A percentile compares a stretch with the other conserved stretches of the same genome.
These are phyloP conservation scores for Penicillium sp. DNA, from an alignment of 2,329 filamentous ascomycete genomes.

Conservation along the genomic window DNA sequence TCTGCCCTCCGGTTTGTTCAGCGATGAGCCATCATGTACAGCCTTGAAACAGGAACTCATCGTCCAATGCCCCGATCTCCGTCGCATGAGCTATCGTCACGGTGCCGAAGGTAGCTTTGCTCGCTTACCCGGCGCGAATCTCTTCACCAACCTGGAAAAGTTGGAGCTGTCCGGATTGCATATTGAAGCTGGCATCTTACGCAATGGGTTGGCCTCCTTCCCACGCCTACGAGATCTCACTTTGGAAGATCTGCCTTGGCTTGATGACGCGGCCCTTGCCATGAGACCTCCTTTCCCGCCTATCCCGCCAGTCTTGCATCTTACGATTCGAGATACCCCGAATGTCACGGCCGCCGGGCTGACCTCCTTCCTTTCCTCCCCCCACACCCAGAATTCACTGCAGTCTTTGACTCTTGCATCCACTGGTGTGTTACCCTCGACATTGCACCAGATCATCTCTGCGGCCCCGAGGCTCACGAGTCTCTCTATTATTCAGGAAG, in stretches of 20 bases:
- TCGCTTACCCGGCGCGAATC: conserved; percentile 62
- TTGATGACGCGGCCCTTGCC: conserved; percentile 78
- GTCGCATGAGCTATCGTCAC: conserved; percentile 83
- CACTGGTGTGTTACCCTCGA: conserved; percentile 64
- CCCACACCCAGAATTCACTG: conserved; percentile 64
- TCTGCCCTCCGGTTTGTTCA: conserved; percentile 84
- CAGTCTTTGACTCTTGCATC: conserved; percentile 70
- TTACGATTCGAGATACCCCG: conserved; percentile 73
- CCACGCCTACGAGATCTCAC: conserved; percentile 73
- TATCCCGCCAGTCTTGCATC: conserved; percentile 74
- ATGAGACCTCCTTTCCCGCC: conserved; percentile 67
- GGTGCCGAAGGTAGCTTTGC: conserved; percentile 81
- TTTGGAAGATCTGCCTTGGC: conserved; percentile 68
- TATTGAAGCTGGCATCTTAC: conserved; percentile 54
- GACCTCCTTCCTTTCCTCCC: conserved; percentile 66
- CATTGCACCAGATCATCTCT: conserved; percentile 48
- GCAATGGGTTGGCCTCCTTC: conserved; percentile 71
- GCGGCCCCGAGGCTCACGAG: conserved; percentile 46
- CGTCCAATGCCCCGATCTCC: conserved; percentile 77
- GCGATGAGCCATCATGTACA: conserved; percentile 74
- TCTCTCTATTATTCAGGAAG: conserved; percentile 61
- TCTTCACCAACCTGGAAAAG: conserved; percentile 48
- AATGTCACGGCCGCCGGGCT: conserved; percentile 74
- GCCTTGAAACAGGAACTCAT: conserved; percentile 83
- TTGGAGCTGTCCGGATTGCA: conserved; percentile 45